Conservation (phyloP, 2,329 filamentous ascomycete genomes). For the Alternaria incomplexa region DNA sequence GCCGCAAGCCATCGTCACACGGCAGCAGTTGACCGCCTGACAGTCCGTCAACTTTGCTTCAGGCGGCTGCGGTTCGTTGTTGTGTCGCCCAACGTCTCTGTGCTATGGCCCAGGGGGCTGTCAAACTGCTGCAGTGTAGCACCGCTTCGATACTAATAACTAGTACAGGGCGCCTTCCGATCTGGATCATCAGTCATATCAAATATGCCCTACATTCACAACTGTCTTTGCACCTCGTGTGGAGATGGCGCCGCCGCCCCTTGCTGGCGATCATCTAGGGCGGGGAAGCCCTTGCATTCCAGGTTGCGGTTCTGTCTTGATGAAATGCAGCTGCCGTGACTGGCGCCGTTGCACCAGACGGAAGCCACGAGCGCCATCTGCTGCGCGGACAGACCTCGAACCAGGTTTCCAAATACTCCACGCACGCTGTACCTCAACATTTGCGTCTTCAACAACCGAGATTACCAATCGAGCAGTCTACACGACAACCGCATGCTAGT, state of each 20-base stretch:
- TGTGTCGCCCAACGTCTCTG: constrained; percentile 24
- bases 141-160: constrained; percentile 10
- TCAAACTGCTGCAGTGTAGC: constrained; percentile 41
- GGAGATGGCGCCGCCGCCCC: constrained; percentile 8
- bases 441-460: neutral
- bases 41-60: constrained; percentile 34
- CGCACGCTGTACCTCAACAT: constrained; percentile 11
- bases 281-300: constrained; percentile 14
- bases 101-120: constrained; percentile 35
- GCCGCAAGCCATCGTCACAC: constrained; percentile 29
- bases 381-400: constrained; percentile 29
- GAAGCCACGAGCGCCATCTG: constrained; percentile 39
- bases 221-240: constrained; percentile 2
- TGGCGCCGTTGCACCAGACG: constrained; percentile 36
- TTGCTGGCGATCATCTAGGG: constrained; percentile 8
- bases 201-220: constrained; percentile 9
- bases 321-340: constrained; percentile 17
- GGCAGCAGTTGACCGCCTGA: constrained; percentile 40
- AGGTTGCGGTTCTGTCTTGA: constrained; percentile 7
- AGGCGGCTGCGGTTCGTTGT: constrained; percentile 25
- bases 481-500: neutral
- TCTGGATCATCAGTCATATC: constrained; percentile 16
- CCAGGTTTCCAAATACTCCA: constrained; percentile 25
- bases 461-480: neutral
- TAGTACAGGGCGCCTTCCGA: constrained; percentile 1